Evolutionary conservation across 2,329 filamentous ascomycete species (phyloP).

Genomic region (Plenodomus tracheiphilus): DNA sequence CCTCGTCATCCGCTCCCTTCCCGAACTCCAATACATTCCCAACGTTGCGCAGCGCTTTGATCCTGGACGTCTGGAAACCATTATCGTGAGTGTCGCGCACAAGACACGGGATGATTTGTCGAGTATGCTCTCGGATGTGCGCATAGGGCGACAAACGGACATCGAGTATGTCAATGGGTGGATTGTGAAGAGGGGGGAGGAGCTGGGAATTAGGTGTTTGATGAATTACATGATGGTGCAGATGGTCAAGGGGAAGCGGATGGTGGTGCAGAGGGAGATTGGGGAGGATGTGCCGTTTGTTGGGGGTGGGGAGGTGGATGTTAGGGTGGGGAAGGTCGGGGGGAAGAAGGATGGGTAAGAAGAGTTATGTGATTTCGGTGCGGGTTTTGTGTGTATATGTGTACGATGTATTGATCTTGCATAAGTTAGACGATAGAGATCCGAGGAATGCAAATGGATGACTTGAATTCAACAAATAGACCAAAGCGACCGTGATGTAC

Average conservation of each 20-base stretch:
- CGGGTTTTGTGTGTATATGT: neutral
- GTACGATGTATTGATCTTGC: neutral
- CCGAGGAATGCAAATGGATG: too few species aligned
- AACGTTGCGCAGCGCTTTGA: conserved; percentile 63
- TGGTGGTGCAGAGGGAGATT: conserved; percentile 48
- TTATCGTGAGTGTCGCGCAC: conserved; percentile 59
- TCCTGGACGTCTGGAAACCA: conserved; percentile 62
- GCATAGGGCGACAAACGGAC: conserved; percentile 66
- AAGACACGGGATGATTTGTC: conserved; percentile 62
- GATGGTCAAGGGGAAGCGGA: conserved; percentile 71
- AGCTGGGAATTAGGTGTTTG: conserved; percentile 71
- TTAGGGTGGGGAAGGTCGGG: neutral
- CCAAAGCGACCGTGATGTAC: too few species aligned
- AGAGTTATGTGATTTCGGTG: too few species aligned
- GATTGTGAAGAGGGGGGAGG: conserved; percentile 72
- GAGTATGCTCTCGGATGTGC: conserved; percentile 69
- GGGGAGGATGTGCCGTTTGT: conserved; percentile 46
- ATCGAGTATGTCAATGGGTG: conserved; percentile 89
- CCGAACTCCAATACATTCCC: conserved; percentile 69
- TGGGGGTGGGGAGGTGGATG: neutral
- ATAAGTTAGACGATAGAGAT: too few species aligned
- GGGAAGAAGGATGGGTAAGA: neutral
- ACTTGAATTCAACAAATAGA: too few species aligned
- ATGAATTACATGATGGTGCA: conserved; percentile 74
- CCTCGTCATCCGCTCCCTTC: conserved; percentile 70